Conservation (phyloP, 106 monocot species). For the Allium sativum region DNA sequence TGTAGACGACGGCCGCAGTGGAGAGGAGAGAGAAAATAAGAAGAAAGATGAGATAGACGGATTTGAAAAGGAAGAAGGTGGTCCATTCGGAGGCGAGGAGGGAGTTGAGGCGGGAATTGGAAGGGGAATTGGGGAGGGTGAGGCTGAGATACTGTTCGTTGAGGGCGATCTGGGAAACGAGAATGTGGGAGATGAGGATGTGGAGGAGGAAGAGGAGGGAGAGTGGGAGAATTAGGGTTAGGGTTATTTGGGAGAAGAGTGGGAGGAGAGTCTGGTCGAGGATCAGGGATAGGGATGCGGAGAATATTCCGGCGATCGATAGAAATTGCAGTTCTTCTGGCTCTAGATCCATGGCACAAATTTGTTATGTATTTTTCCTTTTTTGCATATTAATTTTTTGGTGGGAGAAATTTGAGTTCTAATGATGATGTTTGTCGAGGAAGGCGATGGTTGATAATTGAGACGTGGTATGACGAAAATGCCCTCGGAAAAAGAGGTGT, state of each 20-base stretch:
- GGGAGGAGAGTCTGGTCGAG: slow-evolving; percentile 2
- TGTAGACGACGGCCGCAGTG: slow-evolving; percentile 46
- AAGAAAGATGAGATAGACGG: slow-evolving; percentile 12
- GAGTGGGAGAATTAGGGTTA: slow-evolving; percentile 22
- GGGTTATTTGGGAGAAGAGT: slow-evolving; percentile 23
- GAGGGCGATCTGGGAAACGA: slow-evolving; percentile 23
- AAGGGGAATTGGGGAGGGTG: slow-evolving; percentile 9
- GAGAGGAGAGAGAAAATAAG: slow-evolving; percentile 23
- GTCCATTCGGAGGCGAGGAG: slow-evolving; percentile 18
- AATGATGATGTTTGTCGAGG: not conserved
- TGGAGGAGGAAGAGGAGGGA: slow-evolving; percentile 27
- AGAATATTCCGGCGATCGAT: slow-evolving; percentile 16
- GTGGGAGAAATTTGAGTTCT: not conserved
- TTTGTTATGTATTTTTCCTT: not conserved
- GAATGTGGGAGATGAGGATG: slow-evolving; percentile 15
- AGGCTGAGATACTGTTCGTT: slow-evolving; percentile 16
- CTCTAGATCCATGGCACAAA: slow-evolving; percentile 24
- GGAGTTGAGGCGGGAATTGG: slow-evolving; percentile 11
- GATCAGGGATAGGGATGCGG: slow-evolving; percentile 9
- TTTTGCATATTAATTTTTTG: not conserved
- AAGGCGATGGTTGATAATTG: not conserved
- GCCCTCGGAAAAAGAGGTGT: too few relatives aligned
- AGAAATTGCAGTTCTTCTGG: slow-evolving; percentile 38
- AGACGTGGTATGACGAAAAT: too few relatives aligned
- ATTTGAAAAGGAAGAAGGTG: slow-evolving; percentile 19